Conservation (phyloP, 192 early-diverging fungal species). For the Spinellus fusiger region DNA sequence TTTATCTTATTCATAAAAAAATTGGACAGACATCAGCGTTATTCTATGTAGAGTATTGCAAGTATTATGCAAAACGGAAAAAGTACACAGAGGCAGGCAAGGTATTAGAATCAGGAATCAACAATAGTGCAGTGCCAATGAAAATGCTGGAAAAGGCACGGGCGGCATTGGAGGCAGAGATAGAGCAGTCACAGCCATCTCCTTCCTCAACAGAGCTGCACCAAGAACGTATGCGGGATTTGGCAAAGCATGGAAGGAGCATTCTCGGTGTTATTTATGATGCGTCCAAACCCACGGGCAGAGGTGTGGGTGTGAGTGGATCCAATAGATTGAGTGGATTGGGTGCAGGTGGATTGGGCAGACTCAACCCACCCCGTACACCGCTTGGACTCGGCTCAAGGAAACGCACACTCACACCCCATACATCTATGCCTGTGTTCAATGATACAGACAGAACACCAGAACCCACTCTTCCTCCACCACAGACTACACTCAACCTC, state of each 20-base stretch:
- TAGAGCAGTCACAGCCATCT: neutral
- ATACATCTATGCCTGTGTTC: neutral
- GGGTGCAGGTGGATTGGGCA: no score
- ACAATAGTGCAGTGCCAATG: neutral
- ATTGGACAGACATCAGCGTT: neutral
- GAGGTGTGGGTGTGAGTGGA: no score
- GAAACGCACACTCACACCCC: neutral
- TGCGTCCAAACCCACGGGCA: no score
- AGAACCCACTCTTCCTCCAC: neutral
- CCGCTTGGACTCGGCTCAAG: neutral
- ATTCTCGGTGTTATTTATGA: no score
- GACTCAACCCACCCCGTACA: no score
- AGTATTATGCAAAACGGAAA: neutral
- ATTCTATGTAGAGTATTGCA: neutral
- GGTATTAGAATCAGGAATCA: neutral
- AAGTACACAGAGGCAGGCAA: neutral
- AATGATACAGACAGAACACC: neutral
- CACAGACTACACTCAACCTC: neutral
- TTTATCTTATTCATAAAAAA: neutral
- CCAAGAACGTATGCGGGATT: neutral
- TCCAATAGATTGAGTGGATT: no score
- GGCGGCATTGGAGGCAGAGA: neutral
- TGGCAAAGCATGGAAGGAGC: neutral
- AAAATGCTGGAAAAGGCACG: neutral
- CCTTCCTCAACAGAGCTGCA: neutral